A percentile compares a stretch with the other conserved stretches of the same genome.
Evolutionary conservation across 108 stramenopile genomes (phyloP).

Genomic region (Cyclotella kingstonii): DNA sequence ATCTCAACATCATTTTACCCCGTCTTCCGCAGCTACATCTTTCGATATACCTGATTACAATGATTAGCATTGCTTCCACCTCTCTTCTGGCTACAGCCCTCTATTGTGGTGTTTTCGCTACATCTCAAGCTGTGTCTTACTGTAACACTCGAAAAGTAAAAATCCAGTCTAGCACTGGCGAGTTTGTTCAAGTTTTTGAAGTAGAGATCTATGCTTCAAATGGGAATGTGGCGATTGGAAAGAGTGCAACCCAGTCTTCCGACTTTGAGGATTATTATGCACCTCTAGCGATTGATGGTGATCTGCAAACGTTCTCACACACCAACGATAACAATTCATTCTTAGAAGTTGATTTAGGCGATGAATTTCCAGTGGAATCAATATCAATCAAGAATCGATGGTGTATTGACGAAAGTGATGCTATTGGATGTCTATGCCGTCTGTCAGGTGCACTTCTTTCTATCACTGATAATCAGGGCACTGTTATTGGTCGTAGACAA

Average conservation of each 20-base stretch:
- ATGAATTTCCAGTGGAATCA: neutral
- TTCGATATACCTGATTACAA: too few relatives aligned
- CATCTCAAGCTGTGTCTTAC: too few relatives aligned
- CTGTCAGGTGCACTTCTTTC: neutral
- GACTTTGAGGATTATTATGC: neutral
- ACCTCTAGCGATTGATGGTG: neutral
- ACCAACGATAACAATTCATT: neutral
- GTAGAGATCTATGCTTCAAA: neutral
- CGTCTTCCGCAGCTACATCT: too few relatives aligned
- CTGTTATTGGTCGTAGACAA: too few relatives aligned
- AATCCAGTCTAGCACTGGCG: neutral
- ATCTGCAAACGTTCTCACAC: neutral
- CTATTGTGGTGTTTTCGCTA: too few relatives aligned
- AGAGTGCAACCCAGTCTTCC: neutral
- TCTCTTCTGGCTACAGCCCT: too few relatives aligned
- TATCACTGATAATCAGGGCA: neutral
- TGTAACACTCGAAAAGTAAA: too few relatives aligned
- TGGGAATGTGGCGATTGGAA: neutral
- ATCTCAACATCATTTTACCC: too few relatives aligned
- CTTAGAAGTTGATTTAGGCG: neutral
- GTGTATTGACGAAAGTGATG: neutral
- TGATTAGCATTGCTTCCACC: too few relatives aligned
- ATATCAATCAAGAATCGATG: neutral
- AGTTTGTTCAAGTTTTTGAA: conserved; percentile 3
- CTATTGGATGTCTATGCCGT: neutral